phyloP scores from a whole-genome alignment of 345 rosid species.

The Schrenkiella parvula region DNA sequence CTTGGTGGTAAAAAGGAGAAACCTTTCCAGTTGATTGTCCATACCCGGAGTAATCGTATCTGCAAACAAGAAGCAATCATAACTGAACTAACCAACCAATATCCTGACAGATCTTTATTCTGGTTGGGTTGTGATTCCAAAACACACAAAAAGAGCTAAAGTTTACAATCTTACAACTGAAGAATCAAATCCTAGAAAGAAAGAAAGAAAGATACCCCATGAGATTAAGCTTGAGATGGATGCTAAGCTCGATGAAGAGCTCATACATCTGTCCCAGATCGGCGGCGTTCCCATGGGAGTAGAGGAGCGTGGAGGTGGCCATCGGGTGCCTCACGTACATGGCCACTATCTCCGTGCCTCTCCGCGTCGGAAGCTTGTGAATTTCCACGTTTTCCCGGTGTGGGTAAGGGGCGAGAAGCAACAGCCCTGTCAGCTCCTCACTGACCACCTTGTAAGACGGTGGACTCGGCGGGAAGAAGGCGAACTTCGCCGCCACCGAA shows the following conservation, averaged over 20 bases:
- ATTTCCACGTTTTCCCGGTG: constrained; percentile 95
- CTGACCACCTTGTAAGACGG: constrained; percentile 78
- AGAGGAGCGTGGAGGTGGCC: constrained; percentile 83
- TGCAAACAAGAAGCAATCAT: constrained; percentile 29
- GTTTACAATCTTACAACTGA: not conserved
- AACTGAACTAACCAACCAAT: not conserved
- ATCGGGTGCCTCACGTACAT: constrained; percentile 77
- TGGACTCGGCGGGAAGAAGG: constrained; percentile 95
- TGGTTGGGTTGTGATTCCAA: too few species aligned
- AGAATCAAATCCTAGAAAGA: not conserved
- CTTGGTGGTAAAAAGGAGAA: constrained; percentile 24
- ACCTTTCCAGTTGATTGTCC: constrained; percentile 99
- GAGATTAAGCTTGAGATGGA: constrained; percentile 88
- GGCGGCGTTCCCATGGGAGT: constrained; percentile 99
- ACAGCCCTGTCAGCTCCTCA: constrained; percentile 71
- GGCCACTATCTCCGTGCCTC: constrained; percentile 79
- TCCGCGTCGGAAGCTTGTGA: constrained; percentile 64
- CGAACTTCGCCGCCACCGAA: constrained; percentile 96
- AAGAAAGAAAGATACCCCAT: constrained; percentile 52
- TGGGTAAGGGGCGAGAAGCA: constrained; percentile 71
- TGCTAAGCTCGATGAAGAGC: constrained; percentile 91
- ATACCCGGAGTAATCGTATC: constrained; percentile 96
- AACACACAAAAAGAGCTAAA: too few species aligned
- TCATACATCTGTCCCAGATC: constrained; percentile 99
- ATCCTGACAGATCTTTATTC: too few species aligned